Percentiles rank a stretch among this genome's conserved stretches.
Conservation (phyloP, 768 basidiomycete genomes). For the Macrolepiota albuminosa region DNA sequence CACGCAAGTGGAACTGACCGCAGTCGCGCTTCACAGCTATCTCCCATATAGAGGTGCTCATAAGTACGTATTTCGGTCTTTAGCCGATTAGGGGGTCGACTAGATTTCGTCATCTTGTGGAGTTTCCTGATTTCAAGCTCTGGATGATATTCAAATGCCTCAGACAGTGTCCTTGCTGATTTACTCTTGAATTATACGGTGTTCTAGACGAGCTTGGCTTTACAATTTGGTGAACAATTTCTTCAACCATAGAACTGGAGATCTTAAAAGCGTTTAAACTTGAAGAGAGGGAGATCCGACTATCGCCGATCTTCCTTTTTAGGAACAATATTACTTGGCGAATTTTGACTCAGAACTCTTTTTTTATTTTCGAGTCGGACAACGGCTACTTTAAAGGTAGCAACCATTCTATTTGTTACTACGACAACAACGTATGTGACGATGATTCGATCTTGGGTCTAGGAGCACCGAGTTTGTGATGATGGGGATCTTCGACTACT, state of each 20-base stretch:
- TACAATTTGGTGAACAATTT: neutral
- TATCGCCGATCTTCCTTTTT: neutral
- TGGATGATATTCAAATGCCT: too few species aligned
- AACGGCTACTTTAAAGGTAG: neutral
- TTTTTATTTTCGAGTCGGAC: neutral
- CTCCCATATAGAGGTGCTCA: neutral
- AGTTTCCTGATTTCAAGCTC: too few species aligned
- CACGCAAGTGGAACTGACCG: neutral
- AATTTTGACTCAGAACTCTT: neutral
- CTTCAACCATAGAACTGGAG: neutral
- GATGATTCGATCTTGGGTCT: neutral
- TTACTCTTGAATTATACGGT: neutral
- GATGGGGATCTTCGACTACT: neutral
- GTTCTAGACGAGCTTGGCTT: neutral
- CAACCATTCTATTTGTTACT: neutral
- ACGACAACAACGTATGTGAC: neutral
- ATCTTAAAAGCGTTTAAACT: neutral
- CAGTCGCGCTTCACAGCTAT: slow-evolving; percentile 1
- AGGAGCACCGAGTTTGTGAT: too few species aligned
- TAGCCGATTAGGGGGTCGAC: neutral
- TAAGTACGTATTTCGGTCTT: neutral
- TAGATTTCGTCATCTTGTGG: neutral
- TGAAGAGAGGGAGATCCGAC: neutral
- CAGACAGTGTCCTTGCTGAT: neutral
- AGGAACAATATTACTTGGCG: neutral